Percentiles rank a stretch among this genome's conserved stretches.
phyloP scores from a whole-genome alignment of 2,329 filamentous ascomycete genomes.

The Tympanopsis confertula region DNA sequence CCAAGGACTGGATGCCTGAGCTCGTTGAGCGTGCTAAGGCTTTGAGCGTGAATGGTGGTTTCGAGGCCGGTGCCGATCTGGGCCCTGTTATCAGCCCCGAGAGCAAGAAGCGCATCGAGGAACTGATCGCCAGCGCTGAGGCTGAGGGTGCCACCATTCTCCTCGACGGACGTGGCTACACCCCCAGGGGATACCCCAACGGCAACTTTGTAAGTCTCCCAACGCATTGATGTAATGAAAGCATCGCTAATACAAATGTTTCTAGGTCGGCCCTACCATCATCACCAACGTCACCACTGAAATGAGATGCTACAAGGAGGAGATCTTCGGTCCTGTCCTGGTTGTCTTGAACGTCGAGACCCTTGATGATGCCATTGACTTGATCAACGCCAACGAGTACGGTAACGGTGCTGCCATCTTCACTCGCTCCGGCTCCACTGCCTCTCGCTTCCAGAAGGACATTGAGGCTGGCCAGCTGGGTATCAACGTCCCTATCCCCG shows the following conservation, averaged over 20 bases:
- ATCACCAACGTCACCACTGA: constrained; percentile 17
- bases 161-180: constrained; percentile 10
- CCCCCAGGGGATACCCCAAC: constrained; percentile 9
- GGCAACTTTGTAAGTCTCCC: constrained; percentile 4
- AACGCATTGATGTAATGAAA: neutral
- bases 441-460: constrained; percentile 16
- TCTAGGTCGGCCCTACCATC: constrained; percentile 18
- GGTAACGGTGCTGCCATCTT: constrained; percentile 22
- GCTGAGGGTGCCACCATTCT: constrained; percentile 9
- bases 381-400: constrained; percentile 17
- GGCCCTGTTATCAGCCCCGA: constrained; percentile 11
- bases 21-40: constrained; percentile 49
- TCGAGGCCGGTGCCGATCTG: constrained; percentile 9
- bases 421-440: constrained; percentile 16
- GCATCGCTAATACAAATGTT: neutral
- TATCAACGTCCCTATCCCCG: constrained; percentile 13
- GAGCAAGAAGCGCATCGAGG: constrained; percentile 9
- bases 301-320: constrained; percentile 21
- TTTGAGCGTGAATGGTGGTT: constrained; percentile 8
- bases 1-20: constrained; percentile 52
- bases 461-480: constrained; percentile 14
- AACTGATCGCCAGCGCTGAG: constrained; percentile 9
- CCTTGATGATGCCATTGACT: constrained; percentile 18
- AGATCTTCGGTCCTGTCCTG: constrained; percentile 23
- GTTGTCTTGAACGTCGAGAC: constrained; percentile 19